Evolutionary conservation across 2,329 filamentous ascomycete genomes (phyloP).

Genomic region (Penicillium palitans): DNA sequence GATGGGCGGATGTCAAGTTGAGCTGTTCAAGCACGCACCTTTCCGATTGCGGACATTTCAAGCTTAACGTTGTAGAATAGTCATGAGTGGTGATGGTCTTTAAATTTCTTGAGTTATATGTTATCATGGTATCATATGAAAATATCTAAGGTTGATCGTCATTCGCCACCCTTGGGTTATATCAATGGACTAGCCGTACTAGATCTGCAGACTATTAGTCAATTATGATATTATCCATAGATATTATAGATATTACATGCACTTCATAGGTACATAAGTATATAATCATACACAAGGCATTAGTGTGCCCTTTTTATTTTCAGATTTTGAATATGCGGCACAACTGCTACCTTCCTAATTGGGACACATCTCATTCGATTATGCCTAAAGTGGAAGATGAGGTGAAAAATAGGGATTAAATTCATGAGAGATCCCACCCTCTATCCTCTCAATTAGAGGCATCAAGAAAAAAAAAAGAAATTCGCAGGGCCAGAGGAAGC

Average conservation of each 20-base stretch:
- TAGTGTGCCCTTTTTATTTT: not conserved
- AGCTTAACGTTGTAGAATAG: not conserved
- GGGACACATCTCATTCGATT: not conserved
- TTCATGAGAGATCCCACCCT: conserved; percentile 2
- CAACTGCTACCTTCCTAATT: conserved; percentile 3
- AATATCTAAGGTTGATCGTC: conserved; percentile 10
- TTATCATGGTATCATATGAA: not conserved
- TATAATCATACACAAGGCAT: not conserved
- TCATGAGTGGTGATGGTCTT: conserved; percentile 1
- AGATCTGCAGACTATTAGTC: not conserved
- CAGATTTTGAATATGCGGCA: too few species aligned
- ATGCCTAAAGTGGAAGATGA: not conserved
- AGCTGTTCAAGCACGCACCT: not conserved
- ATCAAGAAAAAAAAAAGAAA: not conserved
- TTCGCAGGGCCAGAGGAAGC: not conserved
- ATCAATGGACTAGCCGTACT: not conserved
- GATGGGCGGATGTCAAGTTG: conserved; percentile 10
- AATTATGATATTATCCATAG: not conserved
- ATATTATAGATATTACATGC: not conserved
- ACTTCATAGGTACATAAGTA: not conserved
- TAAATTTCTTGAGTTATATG: not conserved
- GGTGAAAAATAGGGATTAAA: conserved; percentile 4
- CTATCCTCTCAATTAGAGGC: conserved; percentile 2
- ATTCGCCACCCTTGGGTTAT: conserved; percentile 7
- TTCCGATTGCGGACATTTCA: conserved; percentile 5